A percentile compares a stretch with the other conserved stretches of the same genome.
phyloP scores from a whole-genome alignment of 2,329 filamentous ascomycete species.

The Paramyrothecium sp. region DNA sequence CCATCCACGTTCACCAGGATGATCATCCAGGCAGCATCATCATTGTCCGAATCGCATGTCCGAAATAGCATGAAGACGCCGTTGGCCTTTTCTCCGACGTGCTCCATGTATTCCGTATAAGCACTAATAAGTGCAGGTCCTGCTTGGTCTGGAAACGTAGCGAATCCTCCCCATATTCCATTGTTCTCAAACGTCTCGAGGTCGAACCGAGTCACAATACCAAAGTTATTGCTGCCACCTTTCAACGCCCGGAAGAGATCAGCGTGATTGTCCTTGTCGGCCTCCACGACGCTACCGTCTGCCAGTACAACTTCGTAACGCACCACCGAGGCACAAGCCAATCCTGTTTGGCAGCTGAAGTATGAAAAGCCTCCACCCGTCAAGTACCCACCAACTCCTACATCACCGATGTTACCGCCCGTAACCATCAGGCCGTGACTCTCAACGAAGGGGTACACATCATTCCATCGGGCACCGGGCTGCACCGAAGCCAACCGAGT shows the following conservation, averaged over 20 bases:
- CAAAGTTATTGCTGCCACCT: conserved; percentile 14
- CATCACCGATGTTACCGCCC: not conserved
- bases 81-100: not conserved
- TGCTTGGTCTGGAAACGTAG: not conserved
- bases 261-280: conserved; percentile 1
- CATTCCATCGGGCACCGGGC: not conserved
- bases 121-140: not conserved
- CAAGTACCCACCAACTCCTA: conserved; percentile 11
- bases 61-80: not conserved
- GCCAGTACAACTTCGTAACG: not conserved
- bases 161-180: not conserved
- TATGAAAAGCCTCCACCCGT: conserved; percentile 22
- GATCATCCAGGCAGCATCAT: not conserved
- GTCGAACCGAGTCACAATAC: conserved; percentile 8
- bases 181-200: not conserved
- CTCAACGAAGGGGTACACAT: not conserved
- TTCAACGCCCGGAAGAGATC: conserved; percentile 11
- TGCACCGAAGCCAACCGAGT: not conserved
- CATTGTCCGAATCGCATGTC: not conserved
- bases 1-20: not conserved
- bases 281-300: conserved; percentile 2
- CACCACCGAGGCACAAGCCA: conserved; percentile 14
- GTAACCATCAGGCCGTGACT: not conserved
- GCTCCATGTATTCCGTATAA: not conserved
- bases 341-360: conserved; percentile 17